Evolutionary conservation across 768 basidiomycete genomes (phyloP), one percentile per base, ranked within the genome.

Genomic region (Candolleomyces efflorescens): DNA sequence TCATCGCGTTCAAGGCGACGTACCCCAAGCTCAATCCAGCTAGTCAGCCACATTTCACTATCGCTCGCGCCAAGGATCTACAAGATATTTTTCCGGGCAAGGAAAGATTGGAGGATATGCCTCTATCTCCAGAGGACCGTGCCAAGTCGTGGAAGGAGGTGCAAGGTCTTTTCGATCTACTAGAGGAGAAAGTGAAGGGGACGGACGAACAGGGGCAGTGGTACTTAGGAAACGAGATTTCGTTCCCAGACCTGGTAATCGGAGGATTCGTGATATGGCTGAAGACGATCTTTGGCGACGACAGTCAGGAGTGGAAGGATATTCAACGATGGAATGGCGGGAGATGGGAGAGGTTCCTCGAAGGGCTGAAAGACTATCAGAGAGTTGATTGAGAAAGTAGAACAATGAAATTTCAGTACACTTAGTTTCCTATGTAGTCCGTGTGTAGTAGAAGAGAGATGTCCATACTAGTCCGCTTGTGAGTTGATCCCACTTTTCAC

Each of bases 241-340:
- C 58, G 0, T 62, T 62, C 18, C 60, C 59, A 1, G 63, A 64
- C 43, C 54, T 62, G 20, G 51, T 56, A 10, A 32, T 62, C 37
- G 59, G 26, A 5, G 56, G 26, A 6, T 38, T 45, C 24, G 49
- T 63, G 17, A 46, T 61, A 22, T 60, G 39, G 45, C 12, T 61
- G 18, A 61, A 59, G 39, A 24, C 53, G 3, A 36, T 60, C 15
- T 58, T 48, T 39, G 65, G 64, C 4, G 61, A 63, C 22, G 61
- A 62, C n/a, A 62, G 63, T 12, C 18, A 55, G 20, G 60, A 64
- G 46, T 66, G 65, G 65, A 55, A 56, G 13, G 65, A 66, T 37
- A 18, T 65, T 9, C 52, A n/a, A 22, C 32, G 17, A 0, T 68
- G 67, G 67, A 58, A 65, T 60, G 54, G 51, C 6, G 65, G 65